Base-by-base conservation (phyloP, 306 rosid species). In the Vachellia collinsii region DNA sequence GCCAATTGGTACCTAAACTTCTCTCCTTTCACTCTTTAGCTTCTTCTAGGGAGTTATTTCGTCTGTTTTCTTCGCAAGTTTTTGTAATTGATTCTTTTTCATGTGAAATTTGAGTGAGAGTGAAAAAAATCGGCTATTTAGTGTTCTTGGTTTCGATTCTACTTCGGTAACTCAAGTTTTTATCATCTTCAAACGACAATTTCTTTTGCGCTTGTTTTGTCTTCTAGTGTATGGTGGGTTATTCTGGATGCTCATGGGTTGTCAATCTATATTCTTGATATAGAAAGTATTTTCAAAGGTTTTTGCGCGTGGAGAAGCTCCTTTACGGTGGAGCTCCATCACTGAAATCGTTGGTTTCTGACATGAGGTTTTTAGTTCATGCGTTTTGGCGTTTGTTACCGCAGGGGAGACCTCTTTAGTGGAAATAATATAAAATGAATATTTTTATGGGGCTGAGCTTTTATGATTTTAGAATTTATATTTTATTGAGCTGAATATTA, bases 1-100 rank as follows among this genome's bases (percentile, higher is more conserved):
- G 76, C 29, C 92, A 90, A 74, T 86, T 95, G 99, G 99, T 95
- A 93, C 75, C 67, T 72, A 58, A 43, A 73, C 80, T 78, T 80
- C 75, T 82, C 51, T n/a, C 77, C 47, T 54, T 76, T 78, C 22
- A 20, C 47, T 70, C 46, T 74, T n/a, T 56, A 3, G 41, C 48
- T 50, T 77, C 39, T 36, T 78, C 11, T 74, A 53, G 20, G 5
- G 13, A 38, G 8, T 75, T 22, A 46, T 10, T n/a, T 19, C 13
- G 36, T 54, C 42, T 41, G 20, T 39, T 25, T 9, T 29, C 8
- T 44, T 56, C 11, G 20, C 54, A 53, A 72, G 78, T n/a, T 62
- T 75, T 79, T 74, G 39, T 66, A 50, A 39, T 62, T 75, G 48
- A 8, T 56, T 62, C 7, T 85, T 78, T 79, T 71, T 64, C 64